phyloP scores from a whole-genome alignment of 208 protist genomes.

The Acanthamoeba royreba region DNA sequence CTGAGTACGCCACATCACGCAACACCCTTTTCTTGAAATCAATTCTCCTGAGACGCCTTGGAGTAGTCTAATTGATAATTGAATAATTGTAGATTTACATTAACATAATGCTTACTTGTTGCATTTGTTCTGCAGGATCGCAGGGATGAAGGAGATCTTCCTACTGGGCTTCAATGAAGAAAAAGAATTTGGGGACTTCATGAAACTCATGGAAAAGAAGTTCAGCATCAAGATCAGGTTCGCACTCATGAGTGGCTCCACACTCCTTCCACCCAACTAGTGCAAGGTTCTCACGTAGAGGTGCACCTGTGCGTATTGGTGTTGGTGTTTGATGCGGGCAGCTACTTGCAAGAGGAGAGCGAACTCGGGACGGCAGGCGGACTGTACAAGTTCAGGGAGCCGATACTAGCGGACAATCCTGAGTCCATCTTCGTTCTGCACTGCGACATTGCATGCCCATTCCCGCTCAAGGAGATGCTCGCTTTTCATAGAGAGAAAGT shows the following conservation, averaged over 20 bases:
- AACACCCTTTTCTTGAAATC: no score
- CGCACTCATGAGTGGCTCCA: neutral
- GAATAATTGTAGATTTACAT: no score
- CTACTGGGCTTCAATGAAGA: slow-evolving; percentile 68
- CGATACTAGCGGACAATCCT: slow-evolving; percentile 51
- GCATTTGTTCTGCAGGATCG: neutral
- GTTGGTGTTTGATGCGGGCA: neutral
- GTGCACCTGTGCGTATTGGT: no score
- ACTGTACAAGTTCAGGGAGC: slow-evolving; percentile 58
- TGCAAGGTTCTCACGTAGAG: neutral
- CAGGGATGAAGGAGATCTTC: slow-evolving; percentile 63
- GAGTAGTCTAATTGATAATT: no score
- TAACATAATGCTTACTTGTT: neutral
- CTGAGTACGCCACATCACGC: neutral
- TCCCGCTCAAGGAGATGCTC: slow-evolving; percentile 63
- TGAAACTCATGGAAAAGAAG: slow-evolving; percentile 40
- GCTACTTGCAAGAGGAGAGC: slow-evolving; percentile 63
- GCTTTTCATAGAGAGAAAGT: slow-evolving; percentile 57
- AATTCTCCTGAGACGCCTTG: no score
- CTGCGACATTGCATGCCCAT: slow-evolving; percentile 68
- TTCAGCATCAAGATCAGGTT: slow-evolving; percentile 60
- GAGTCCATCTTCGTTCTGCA: slow-evolving; percentile 68
- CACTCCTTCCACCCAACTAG: neutral
- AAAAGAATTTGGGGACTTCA: slow-evolving; percentile 60
- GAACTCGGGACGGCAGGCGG: slow-evolving; percentile 69